Percentiles rank a stretch among this genome's conserved stretches.
phyloP scores from a whole-genome alignment of 140 eudicot genomes.

The Ambrosia hybrid region DNA sequence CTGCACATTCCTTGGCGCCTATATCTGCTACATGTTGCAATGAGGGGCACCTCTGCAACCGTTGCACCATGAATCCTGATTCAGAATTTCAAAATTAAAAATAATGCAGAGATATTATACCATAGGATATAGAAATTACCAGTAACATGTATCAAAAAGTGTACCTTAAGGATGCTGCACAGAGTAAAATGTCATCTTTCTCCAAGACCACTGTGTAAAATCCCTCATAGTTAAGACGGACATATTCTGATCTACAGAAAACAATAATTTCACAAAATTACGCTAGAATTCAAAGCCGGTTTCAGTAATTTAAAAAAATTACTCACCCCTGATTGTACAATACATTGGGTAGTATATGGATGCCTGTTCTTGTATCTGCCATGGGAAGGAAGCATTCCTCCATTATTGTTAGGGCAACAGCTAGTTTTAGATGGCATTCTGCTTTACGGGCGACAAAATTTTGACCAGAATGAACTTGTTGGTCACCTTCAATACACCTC shows the following conservation, averaged over 20 bases:
- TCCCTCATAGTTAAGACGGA: slow-evolving; percentile 78
- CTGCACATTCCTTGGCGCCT: slow-evolving; percentile 99
- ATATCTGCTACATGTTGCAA: slow-evolving; percentile 85
- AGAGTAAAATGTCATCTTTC: slow-evolving; percentile 73
- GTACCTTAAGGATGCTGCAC: slow-evolving; percentile 89
- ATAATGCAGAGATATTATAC: neutral
- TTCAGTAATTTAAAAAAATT: neutral
- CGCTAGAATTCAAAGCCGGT: neutral
- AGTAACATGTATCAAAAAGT: neutral
- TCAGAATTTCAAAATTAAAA: neutral
- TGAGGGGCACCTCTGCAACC: slow-evolving; percentile 94
- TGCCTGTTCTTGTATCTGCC: slow-evolving; percentile 95
- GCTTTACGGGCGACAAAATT: slow-evolving; percentile 67
- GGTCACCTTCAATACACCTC: slow-evolving; percentile 82
- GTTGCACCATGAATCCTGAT: slow-evolving; percentile 85
- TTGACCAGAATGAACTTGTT: slow-evolving; percentile 60
- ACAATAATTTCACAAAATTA: neutral
- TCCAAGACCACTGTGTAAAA: slow-evolving; percentile 81
- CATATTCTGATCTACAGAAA: slow-evolving; percentile 71
- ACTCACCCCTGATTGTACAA: slow-evolving; percentile 91
- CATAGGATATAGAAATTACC: slow-evolving; percentile 11
- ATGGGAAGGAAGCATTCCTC: slow-evolving; percentile 98
- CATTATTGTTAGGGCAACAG: slow-evolving; percentile 93
- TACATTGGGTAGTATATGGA: slow-evolving; percentile 94
- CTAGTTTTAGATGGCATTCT: slow-evolving; percentile 92